Conservation (phyloP, 306 rosid genomes). For the Pterocarpus macrocarpus region DNA sequence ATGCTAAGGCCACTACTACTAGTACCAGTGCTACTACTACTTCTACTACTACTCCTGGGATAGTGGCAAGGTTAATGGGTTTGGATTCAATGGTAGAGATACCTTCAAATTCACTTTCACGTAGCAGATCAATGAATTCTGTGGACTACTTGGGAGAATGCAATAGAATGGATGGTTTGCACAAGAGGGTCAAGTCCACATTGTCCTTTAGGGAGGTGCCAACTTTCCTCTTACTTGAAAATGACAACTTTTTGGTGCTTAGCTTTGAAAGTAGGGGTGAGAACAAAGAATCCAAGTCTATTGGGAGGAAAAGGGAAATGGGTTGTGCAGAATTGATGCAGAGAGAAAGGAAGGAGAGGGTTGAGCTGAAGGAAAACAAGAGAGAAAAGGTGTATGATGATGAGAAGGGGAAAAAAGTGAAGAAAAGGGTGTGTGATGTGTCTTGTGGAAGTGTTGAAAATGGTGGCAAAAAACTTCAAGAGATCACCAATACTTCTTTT, state of each 20-base stretch:
- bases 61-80: conserved; percentile 92
- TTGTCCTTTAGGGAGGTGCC: conserved; percentile 72
- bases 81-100: conserved; percentile 70
- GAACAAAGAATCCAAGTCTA: conserved; percentile 41
- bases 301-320: conserved; percentile 40
- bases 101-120: conserved; percentile 45
- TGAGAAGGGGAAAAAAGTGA: conserved; percentile 44
- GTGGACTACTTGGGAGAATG: conserved; percentile 58
- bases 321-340: conserved; percentile 55
- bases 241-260: conserved; percentile 69
- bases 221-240: conserved; percentile 62
- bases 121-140: conserved; percentile 73
- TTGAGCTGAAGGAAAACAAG: conserved; percentile 48
- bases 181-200: conserved; percentile 61
- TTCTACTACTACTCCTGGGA: conserved; percentile 52
- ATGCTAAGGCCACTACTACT: conserved; percentile 30
- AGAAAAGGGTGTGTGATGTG: conserved; percentile 48
- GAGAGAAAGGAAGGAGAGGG: conserved; percentile 45
- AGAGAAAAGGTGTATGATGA: conserved; percentile 46
- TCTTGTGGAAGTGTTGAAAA: conserved; percentile 1
- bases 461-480: conserved; percentile 42
- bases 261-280: conserved; percentile 63
- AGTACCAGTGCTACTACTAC: conserved; percentile 54
- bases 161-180: conserved; percentile 46
- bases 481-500: conserved; percentile 42